Conservation (phyloP, 441 rosid species). For the Populus trichocarpa region DNA sequence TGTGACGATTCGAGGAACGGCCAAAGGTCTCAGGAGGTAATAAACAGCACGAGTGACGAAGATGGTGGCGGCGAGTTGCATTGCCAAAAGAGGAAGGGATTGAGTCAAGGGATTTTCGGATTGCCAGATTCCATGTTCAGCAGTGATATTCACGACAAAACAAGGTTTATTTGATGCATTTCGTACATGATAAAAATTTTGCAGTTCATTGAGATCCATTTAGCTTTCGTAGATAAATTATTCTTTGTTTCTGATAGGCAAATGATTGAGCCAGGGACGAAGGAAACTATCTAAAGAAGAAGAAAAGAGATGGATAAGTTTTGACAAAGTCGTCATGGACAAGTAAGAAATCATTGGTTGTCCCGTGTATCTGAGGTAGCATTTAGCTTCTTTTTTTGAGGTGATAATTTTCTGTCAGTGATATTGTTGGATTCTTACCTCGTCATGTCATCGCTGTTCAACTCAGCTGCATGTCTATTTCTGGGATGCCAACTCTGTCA, state of each 20-base stretch:
- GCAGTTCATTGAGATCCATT: constrained; percentile 24
- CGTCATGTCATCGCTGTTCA: neutral
- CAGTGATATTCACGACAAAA: constrained; percentile 28
- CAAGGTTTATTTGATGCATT: constrained; percentile 4
- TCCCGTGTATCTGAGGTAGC: too few relatives aligned
- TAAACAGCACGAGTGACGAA: constrained; percentile 18
- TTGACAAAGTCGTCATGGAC: neutral
- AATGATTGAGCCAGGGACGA: too few relatives aligned
- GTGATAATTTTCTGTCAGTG: neutral
- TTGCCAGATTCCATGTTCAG: constrained; percentile 31
- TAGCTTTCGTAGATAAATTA: neutral
- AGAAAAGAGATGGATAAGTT: neutral
- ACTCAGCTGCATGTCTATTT: too few relatives aligned
- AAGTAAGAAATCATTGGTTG: neutral
- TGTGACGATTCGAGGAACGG: constrained; percentile 27
- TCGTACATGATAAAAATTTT: constrained; percentile 14
- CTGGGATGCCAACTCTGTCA: too few relatives aligned
- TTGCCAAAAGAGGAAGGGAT: constrained; percentile 28
- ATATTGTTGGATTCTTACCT: neutral
- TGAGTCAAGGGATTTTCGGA: constrained; percentile 32
- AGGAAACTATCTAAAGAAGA: neutral
- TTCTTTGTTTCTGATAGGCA: too few relatives aligned
- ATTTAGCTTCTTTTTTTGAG: too few relatives aligned
- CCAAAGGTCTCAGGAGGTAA: constrained; percentile 30
- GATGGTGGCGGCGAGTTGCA: constrained; percentile 26